Evolutionary conservation across 1,284 basidiomycete genomes (phyloP).

Genomic region (Mrakiaceae sp.): DNA sequence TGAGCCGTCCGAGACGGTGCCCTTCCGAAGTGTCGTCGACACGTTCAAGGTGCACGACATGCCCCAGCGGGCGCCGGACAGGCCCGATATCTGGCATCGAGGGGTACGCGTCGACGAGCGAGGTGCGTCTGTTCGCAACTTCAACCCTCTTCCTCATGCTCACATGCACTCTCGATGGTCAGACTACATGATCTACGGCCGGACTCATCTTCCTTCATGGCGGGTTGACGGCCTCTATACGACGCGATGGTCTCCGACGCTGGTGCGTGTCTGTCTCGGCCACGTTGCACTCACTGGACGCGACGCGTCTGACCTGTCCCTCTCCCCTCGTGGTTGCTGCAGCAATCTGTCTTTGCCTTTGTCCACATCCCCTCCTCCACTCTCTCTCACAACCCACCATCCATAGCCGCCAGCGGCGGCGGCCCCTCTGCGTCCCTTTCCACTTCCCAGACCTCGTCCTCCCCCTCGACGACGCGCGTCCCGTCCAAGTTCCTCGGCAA

Average conservation of each 20-base stretch:
- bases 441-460: conserved; percentile 25
- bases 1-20: conserved; percentile 53
- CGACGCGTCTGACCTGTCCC: conserved; percentile 19
- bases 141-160: background rate
- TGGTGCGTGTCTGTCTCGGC: conserved; percentile 29
- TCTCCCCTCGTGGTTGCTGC: conserved; percentile 15
- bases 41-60: conserved; percentile 68
- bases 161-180: too few relatives aligned
- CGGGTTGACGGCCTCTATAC: conserved; percentile 83
- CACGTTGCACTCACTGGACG: conserved; percentile 16
- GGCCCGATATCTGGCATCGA: conserved; percentile 64
- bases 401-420: background rate
- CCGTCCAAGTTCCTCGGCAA: too few relatives aligned
- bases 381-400: conserved; percentile 47
- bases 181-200: conserved; percentile 68
- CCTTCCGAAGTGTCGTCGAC: conserved; percentile 81
- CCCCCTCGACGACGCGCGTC: conserved; percentile 15
- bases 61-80: conserved; percentile 59
- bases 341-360: conserved; percentile 22
- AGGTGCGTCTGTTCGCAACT: conserved; percentile 43
- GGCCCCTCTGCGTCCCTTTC: conserved; percentile 19
- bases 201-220: conserved; percentile 78
- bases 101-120: conserved; percentile 65
- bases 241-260: conserved; percentile 48
- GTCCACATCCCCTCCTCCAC: conserved; percentile 42